Evolutionary conservation across 306 rosid species (phyloP).

Genomic region (Cicer yamashitae): DNA sequence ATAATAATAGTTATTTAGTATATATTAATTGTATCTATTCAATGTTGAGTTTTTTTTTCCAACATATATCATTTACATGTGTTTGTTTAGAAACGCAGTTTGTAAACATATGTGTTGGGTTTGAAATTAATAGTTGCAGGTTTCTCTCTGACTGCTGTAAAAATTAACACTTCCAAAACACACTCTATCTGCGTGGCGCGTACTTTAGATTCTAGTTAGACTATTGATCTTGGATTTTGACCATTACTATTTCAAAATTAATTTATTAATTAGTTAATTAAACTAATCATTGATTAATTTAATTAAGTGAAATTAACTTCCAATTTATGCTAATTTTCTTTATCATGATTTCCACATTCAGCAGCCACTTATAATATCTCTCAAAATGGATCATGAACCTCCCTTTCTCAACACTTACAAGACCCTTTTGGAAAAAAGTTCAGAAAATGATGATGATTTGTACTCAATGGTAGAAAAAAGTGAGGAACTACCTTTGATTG

Average conservation of each 20-base stretch:
- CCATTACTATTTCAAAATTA: neutral
- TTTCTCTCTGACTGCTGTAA: too few relatives aligned
- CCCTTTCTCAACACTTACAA: slow-evolving; percentile 63
- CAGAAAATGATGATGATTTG: slow-evolving; percentile 17
- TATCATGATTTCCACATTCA: too few relatives aligned
- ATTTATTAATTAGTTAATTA: neutral
- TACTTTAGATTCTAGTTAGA: neutral
- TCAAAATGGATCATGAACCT: slow-evolving; percentile 70
- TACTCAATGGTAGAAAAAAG: slow-evolving; percentile 45
- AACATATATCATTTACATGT: too few relatives aligned
- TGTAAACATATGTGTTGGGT: too few relatives aligned
- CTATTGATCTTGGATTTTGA: neutral
- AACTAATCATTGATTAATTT: neutral
- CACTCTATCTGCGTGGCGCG: too few relatives aligned
- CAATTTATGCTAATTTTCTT: neutral
- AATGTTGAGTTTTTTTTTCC: too few relatives aligned
- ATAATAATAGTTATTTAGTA: too few relatives aligned
- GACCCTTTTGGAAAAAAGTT: slow-evolving; percentile 41
- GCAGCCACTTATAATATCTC: neutral
- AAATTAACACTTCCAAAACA: too few relatives aligned
- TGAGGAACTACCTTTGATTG: slow-evolving; percentile 58
- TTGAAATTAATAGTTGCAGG: too few relatives aligned
- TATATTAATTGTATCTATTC: too few relatives aligned
- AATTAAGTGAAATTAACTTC: neutral
- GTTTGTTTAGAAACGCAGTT: too few relatives aligned